Evolutionary conservation across 228 moss, liverwort and hornwort genomes (phyloP).

Genomic region (Sphagnum fallax): DNA sequence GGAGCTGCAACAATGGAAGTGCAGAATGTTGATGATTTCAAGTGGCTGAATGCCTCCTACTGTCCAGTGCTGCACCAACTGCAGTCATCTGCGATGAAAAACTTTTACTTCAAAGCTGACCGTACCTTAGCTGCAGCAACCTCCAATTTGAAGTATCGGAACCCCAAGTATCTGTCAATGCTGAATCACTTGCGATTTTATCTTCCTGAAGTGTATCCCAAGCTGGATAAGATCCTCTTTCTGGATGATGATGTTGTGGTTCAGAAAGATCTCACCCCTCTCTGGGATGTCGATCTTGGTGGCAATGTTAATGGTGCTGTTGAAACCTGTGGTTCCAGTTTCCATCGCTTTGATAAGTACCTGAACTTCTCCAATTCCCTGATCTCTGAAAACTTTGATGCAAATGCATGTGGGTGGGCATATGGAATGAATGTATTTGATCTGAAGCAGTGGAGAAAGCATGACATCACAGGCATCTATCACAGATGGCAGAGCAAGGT

Average conservation of each 20-base stretch:
- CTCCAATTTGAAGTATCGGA: constrained; percentile 67
- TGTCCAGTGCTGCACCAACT: constrained; percentile 83
- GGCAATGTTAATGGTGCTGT: constrained; percentile 85
- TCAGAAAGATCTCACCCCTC: constrained; percentile 61
- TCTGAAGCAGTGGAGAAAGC: constrained; percentile 75
- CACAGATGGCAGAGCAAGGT: constrained; percentile 79
- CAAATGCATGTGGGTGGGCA: constrained; percentile 80
- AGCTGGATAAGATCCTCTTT: constrained; percentile 63
- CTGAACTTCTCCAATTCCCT: constrained; percentile 76
- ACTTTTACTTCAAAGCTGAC: constrained; percentile 57
- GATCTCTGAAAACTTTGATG: constrained; percentile 68
- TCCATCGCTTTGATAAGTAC: constrained; percentile 86
- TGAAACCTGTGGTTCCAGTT: constrained; percentile 79
- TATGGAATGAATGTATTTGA: constrained; percentile 94
- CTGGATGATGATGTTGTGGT: constrained; percentile 81
- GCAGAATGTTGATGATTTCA: constrained; percentile 59
- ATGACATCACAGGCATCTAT: constrained; percentile 68
- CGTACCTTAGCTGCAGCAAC: constrained; percentile 50
- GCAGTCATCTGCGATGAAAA: constrained; percentile 57
- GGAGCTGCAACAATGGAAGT: constrained; percentile 63
- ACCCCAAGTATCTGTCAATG: constrained; percentile 84
- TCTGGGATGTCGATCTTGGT: constrained; percentile 58
- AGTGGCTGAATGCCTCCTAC: constrained; percentile 81
- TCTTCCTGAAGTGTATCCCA: constrained; percentile 66
- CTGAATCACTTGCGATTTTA: constrained; percentile 88